Percentiles rank a stretch among this genome's conserved stretches.
Conservation (phyloP, 1,284 basidiomycete species). For the Sanghuangporus sanghuang region DNA sequence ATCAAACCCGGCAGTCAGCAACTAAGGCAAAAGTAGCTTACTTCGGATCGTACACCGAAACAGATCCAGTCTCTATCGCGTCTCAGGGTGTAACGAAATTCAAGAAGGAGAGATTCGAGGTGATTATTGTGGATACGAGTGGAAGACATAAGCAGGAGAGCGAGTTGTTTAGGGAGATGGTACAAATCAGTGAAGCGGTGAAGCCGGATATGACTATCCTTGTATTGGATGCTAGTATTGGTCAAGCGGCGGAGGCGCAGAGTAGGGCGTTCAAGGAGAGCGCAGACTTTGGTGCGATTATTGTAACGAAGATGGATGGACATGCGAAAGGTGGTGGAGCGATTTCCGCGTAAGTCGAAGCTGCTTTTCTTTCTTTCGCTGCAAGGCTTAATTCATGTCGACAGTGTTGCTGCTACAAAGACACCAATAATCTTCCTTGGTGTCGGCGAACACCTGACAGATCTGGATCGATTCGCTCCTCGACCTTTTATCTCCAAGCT, state of each 20-base stretch:
- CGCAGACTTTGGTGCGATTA: conserved; percentile 96
- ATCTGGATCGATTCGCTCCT: conserved; percentile 93
- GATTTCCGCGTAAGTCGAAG: conserved; percentile 84
- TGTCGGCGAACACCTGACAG: conserved; percentile 94
- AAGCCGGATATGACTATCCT: conserved; percentile 92
- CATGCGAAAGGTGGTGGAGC: conserved; percentile 99
- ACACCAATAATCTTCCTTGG: conserved; percentile 99
- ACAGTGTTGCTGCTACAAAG: conserved; percentile 93
- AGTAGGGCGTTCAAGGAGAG: conserved; percentile 97
- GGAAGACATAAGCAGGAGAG: conserved; percentile 97
- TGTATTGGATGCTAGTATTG: conserved; percentile 86
- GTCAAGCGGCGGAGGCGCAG: conserved; percentile 97
- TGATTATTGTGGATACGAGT: conserved; percentile 98
- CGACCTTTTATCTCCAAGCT: conserved; percentile 98
- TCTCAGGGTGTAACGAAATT: conserved; percentile 94
- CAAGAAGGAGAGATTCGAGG: conserved; percentile 96
- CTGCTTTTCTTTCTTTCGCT: conserved; percentile 14
- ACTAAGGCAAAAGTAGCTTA: conserved; percentile 99
- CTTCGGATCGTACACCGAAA: conserved; percentile 98
- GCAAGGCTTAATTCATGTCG: conserved; percentile 14
- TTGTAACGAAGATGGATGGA: conserved; percentile 99
- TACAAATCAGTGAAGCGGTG: conserved; percentile 90
- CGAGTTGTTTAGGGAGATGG: conserved; percentile 98
- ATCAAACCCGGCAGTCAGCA: conserved; percentile 93
- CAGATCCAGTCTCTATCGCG: conserved; percentile 94